These are phyloP conservation scores for Sporothrix brasiliensis DNA, from an alignment of 2,329 filamentous ascomycete genomes.

Conservation along the genomic window DNA sequence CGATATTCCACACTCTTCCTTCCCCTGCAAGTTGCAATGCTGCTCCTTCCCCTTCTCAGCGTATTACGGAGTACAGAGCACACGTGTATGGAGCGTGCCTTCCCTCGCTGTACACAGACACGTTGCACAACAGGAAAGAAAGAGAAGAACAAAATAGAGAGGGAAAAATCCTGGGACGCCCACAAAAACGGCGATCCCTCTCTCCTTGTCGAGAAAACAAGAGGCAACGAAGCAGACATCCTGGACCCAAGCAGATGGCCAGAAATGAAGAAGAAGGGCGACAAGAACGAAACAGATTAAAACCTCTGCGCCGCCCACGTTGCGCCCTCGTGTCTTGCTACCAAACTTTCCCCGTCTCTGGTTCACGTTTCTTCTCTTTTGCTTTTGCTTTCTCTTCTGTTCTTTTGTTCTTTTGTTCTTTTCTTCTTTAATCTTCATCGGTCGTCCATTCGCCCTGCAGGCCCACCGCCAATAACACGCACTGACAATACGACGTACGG, in stretches of 20 bases:
- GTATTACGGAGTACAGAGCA: conserved; percentile 1
- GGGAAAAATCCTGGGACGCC: not conserved
- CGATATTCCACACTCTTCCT: conserved; percentile 10
- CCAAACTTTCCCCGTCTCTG: conserved; percentile 17
- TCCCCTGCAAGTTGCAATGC: not conserved
- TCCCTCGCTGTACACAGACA: not conserved
- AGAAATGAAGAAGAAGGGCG: not conserved
- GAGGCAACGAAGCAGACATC: conserved; percentile 6
- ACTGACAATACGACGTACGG: not conserved
- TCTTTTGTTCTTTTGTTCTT: not conserved
- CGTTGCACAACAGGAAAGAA: not conserved
- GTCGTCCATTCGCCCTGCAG: conserved; percentile 3
- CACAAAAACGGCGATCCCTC: conserved; percentile 26
- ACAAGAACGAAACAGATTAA: not conserved
- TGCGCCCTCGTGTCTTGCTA: conserved; percentile 4
- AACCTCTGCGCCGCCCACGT: conserved; percentile 15
- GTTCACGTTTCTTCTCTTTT: not conserved
- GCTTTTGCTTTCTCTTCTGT: not conserved
- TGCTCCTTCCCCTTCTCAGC: not conserved
- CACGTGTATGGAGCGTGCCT: conserved; percentile 14
- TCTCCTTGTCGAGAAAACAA: conserved; percentile 3
- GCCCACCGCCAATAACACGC: not conserved
- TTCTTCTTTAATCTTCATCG: not conserved
- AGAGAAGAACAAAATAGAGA: not conserved
- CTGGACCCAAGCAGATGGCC: not conserved